Base-by-base conservation (phyloP, 768 basidiomycete species). In the Coprinopsis sp. region DNA sequence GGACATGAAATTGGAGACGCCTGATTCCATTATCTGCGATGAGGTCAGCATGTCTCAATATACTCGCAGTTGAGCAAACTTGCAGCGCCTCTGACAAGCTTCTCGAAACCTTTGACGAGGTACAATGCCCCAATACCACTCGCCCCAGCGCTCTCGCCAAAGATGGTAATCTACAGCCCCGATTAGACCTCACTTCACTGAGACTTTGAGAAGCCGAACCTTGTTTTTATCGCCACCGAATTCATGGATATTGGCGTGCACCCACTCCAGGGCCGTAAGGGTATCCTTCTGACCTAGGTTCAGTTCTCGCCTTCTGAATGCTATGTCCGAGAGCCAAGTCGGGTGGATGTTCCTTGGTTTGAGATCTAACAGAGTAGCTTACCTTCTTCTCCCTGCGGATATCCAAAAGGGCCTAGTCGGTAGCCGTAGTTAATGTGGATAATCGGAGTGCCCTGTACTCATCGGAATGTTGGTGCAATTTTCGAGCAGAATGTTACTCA, bases 71-170 rank as follows among this genome's bases (percentile, higher is more conserved):
- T n/a, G n/a, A 27, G 11, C 4, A 14, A 16, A 30, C 52, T 34
- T 30, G 58, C 64, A 8, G 65, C 71, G 25, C 58, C 71, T 25
- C 67, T 56, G n/a, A 66, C 68, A 8, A 70, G 47, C 23, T 57
- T 56, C 36, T 60, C 61, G 27, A 69, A 52, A 19, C 53, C 55
- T 3, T 61, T 62, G 50, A 65, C 65, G 36, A 72, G 59, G 43
- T 66, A 66, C 27, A 71, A 64, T 43, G 73, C 59, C 2, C 67
- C 56, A 16, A 67, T 67, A 51, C 62, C 62, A 37, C 74, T 73
- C 14, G 79, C 74, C 4, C 81, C 79, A 8, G 79, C 79, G 31
- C 71, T 74, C 50, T 80, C 69, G 14, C 81, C 81, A 44, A 73
- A 73, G 25, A 75, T 59, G 2, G 76, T 78, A 2, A 81, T 75